Conservation (phyloP, 2,329 filamentous ascomycete species). For the Colletotrichum paranaense region DNA sequence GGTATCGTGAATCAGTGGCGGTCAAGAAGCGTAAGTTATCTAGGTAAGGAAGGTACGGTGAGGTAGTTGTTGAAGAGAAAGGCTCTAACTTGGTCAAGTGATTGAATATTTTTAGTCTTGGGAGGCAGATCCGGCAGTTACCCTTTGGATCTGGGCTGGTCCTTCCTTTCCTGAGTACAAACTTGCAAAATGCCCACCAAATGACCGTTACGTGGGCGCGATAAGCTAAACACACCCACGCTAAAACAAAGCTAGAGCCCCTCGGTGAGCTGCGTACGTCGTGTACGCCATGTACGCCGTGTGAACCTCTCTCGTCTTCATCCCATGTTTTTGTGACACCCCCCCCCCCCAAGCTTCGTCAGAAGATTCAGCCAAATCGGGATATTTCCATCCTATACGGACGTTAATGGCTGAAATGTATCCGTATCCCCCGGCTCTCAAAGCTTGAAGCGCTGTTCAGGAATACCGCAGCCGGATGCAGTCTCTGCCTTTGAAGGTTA, state of each 20-base stretch:
- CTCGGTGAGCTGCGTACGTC: slow-evolving; percentile 11
- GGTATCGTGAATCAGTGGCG: neutral
- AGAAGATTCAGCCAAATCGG: slow-evolving; percentile 20
- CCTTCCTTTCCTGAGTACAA: slow-evolving; percentile 2
- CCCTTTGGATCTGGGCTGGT: slow-evolving; percentile 2
- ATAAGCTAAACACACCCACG: slow-evolving; percentile 3
- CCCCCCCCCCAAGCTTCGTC: neutral
- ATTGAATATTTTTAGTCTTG: neutral
- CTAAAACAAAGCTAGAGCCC: slow-evolving; percentile 32
- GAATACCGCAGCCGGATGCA: neutral
- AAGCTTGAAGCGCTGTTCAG: neutral
- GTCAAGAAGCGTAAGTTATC: neutral
- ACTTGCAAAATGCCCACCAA: neutral
- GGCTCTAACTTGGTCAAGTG: neutral
- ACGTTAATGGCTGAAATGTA: neutral
- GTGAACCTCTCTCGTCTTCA: neutral
- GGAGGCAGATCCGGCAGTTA: slow-evolving; percentile 20
- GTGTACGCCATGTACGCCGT: no score
- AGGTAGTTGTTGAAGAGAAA: neutral
- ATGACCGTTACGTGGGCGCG: slow-evolving; percentile 13
- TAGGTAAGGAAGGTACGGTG: no score
- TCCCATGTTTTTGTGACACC: slow-evolving; percentile 4
- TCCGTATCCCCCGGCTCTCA: neutral
- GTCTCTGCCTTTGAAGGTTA: no score
- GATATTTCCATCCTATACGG: slow-evolving; percentile 3